Conservation (phyloP, 2,329 filamentous ascomycete genomes). For the Bretziella fagacearum region DNA sequence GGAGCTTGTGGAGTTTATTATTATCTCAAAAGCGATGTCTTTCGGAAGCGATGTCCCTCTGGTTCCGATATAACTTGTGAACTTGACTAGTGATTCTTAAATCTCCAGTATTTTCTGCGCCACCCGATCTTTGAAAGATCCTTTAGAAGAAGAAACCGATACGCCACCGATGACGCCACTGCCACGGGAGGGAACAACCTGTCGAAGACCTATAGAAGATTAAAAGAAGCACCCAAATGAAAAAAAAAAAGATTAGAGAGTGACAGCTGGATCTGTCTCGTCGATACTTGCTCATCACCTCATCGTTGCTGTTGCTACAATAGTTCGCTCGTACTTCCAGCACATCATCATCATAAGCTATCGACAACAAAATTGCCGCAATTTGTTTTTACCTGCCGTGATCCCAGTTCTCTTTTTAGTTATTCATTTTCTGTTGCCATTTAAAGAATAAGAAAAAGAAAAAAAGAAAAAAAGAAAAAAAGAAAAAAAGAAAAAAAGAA, state of each 20-base stretch:
- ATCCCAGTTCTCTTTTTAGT: not conserved
- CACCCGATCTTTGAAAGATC: not conserved
- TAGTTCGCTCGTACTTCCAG: not conserved
- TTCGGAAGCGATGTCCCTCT: too few species aligned
- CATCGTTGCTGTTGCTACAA: not conserved
- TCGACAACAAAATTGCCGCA: conserved; percentile 2
- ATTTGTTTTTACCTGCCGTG: not conserved
- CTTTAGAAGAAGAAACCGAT: not conserved
- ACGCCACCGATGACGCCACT: not conserved
- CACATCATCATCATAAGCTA: not conserved
- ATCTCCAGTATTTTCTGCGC: not conserved
- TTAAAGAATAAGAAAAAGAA: not conserved
- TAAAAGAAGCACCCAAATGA: not conserved
- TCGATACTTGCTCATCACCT: not conserved
- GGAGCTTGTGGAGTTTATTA: too few species aligned
- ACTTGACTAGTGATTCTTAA: too few species aligned
- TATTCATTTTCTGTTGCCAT: not conserved
- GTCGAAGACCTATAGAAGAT: not conserved
- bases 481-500: not conserved
- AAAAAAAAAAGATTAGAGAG: not conserved
- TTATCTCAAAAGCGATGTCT: too few species aligned
- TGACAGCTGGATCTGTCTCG: not conserved
- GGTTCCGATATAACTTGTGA: too few species aligned
- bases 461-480: not conserved
- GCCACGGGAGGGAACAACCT: not conserved